These are phyloP conservation scores for Emergomyces africanus DNA, from an alignment of 2,329 filamentous ascomycete genomes.

Conservation along the genomic window DNA sequence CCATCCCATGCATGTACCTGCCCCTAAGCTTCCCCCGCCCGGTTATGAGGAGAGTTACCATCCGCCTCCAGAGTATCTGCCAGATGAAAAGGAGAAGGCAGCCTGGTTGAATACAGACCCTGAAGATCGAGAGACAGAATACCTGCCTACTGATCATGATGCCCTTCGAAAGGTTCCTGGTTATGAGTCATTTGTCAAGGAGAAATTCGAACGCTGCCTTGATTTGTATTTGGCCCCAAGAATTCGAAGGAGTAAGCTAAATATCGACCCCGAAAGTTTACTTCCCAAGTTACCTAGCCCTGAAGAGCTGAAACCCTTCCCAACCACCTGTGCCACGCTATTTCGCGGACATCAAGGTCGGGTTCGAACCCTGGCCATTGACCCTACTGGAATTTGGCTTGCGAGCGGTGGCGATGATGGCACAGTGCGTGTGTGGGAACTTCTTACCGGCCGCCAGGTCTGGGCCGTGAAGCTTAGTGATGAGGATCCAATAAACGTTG, in stretches of 20 bases:
- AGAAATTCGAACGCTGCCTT: conserved; percentile 88
- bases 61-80: conserved; percentile 86
- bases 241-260: conserved; percentile 82
- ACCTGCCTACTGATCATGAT: conserved; percentile 68
- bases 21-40: conserved; percentile 83
- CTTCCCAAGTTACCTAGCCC: conserved; percentile 87
- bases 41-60: conserved; percentile 96
- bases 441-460: conserved; percentile 72
- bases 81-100: conserved; percentile 68
- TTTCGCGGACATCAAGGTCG: conserved; percentile 82
- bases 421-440: conserved; percentile 79
- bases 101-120: conserved; percentile 70
- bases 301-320: conserved; percentile 89
- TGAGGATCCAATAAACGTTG: conserved; percentile 67
- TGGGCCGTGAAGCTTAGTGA: conserved; percentile 71
- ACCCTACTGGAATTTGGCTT: conserved; percentile 72
- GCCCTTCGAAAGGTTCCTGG: conserved; percentile 84
- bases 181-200: conserved; percentile 81
- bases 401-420: conserved; percentile 93
- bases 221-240: conserved; percentile 92
- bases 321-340: conserved; percentile 73
- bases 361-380: conserved; percentile 71
- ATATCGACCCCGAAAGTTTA: conserved; percentile 88
- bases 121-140: conserved; percentile 84
- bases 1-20: conserved; percentile 87